Conservation (phyloP, 129 eudicot genomes). For the Kitagawia praeruptora region DNA sequence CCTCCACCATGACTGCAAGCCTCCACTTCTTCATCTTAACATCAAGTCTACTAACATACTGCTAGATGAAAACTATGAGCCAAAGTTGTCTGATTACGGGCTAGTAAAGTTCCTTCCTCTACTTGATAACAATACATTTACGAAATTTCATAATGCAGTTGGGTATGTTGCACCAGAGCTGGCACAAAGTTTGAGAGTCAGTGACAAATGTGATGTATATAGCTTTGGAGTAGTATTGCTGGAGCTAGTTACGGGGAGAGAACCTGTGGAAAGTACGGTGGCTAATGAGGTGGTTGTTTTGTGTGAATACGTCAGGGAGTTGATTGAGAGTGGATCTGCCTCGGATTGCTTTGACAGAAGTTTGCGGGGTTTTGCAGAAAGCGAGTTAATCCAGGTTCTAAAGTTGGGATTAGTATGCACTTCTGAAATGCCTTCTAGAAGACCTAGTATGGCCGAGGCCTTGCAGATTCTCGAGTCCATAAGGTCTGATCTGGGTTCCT, state of each 20-base stretch:
- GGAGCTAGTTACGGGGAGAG: constrained; percentile 86
- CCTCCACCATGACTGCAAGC: constrained; percentile 93
- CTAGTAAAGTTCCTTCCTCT: constrained; percentile 64
- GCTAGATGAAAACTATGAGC: constrained; percentile 50
- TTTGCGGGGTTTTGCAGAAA: constrained; percentile 62
- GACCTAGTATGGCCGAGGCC: constrained; percentile 96
- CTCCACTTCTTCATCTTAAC: constrained; percentile 82
- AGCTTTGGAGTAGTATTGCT: constrained; percentile 83
- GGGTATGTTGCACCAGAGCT: constrained; percentile 95
- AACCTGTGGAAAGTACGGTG: constrained; percentile 66
- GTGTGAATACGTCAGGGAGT: constrained; percentile 70
- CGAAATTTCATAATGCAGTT: constrained; percentile 67
- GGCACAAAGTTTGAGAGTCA: constrained; percentile 66
- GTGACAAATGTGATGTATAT: constrained; percentile 88
- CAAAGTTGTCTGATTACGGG: constrained; percentile 83
- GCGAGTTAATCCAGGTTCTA: constrained; percentile 87
- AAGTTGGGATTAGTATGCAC: constrained; percentile 81
- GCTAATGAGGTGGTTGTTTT: constrained; percentile 66
- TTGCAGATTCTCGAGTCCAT: constrained; percentile 89
- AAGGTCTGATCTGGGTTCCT: constrained; percentile 37
- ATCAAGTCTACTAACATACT: constrained; percentile 77
- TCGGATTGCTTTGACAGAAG: constrained; percentile 77
- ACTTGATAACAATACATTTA: constrained; percentile 55
- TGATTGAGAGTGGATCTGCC: constrained; percentile 71
- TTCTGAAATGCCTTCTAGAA: constrained; percentile 49